Percentiles rank a stretch among this genome's conserved stretches.
Evolutionary conservation across 257 asterid genomes (phyloP).

Genomic region (Solanum pimpinellifolium): DNA sequence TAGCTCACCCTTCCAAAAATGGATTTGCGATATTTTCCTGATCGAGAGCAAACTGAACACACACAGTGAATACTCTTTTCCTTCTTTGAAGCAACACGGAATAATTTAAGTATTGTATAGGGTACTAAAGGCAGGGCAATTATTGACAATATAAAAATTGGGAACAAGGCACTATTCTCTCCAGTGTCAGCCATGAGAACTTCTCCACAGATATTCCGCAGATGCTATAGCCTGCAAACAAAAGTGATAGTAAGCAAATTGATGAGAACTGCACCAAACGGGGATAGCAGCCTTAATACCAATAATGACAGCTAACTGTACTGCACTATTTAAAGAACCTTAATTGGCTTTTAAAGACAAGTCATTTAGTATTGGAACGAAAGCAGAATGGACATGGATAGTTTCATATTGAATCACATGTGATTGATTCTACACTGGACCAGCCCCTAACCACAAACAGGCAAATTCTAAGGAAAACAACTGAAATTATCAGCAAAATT

Average conservation of each 20-base stretch:
- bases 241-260: background rate
- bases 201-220: conserved; percentile 4
- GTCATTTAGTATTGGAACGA: background rate
- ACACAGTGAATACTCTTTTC: conserved; percentile 58
- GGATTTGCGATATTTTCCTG: conserved; percentile 71
- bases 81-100: conserved; percentile 60
- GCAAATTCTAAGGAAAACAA: background rate
- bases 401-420: background rate
- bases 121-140: conserved; percentile 85
- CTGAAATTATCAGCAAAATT: background rate
- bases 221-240: conserved; percentile 28
- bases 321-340: background rate
- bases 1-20: conserved; percentile 36
- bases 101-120: conserved; percentile 59
- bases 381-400: background rate
- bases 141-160: conserved; percentile 71
- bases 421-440: background rate
- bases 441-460: background rate
- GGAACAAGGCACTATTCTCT: conserved; percentile 75
- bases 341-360: background rate
- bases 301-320: background rate
- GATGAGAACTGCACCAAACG: background rate
- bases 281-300: background rate
- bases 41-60: conserved; percentile 65
- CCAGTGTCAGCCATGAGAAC: conserved; percentile 64